phyloP scores from a whole-genome alignment of 257 asterid genomes.

The Solanum chaucha region DNA sequence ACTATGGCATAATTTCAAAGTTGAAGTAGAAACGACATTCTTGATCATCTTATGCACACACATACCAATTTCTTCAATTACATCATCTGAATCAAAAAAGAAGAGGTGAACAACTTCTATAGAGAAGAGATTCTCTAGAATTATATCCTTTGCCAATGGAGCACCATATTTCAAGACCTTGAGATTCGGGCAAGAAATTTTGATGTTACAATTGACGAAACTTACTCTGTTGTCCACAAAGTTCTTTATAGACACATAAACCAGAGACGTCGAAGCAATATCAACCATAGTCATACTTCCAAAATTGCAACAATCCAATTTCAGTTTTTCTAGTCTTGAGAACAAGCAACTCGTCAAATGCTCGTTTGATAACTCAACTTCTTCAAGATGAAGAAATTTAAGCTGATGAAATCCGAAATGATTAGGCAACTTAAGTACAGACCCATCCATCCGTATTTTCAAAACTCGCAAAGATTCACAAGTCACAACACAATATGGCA shows the following conservation, averaged over 20 bases:
- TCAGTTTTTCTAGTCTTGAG: background rate
- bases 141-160: background rate
- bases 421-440: background rate
- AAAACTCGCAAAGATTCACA: conserved; percentile 9
- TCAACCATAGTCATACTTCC: background rate
- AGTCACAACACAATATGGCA: background rate
- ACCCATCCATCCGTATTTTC: background rate
- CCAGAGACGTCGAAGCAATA: background rate
- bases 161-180: background rate
- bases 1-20: background rate
- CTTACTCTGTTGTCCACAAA: too few species aligned
- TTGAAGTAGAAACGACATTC: background rate
- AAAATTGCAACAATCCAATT: background rate
- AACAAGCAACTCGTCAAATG: background rate
- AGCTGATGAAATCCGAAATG: background rate
- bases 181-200: conserved; percentile 9
- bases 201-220: background rate
- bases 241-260: background rate
- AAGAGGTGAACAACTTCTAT: background rate
- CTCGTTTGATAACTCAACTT: background rate
- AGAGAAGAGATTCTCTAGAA: background rate
- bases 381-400: background rate
- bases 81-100: background rate
- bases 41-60: background rate
- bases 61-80: background rate